Conservation (phyloP, 2,329 filamentous ascomycete species). For the Corniculantispora saksenae region DNA sequence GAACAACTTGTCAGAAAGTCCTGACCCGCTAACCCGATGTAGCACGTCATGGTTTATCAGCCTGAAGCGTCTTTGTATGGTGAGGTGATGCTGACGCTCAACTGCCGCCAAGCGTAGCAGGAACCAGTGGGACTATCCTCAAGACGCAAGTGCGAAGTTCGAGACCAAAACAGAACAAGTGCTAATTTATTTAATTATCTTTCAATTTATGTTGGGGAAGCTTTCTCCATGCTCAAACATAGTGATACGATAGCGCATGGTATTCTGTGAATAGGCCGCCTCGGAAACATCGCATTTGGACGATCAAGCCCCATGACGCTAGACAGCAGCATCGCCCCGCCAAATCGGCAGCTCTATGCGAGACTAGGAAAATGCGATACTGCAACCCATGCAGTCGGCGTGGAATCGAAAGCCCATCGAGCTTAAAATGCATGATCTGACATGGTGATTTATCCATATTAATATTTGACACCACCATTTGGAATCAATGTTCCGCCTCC, state of each 20-base stretch:
- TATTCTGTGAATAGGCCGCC: not conserved
- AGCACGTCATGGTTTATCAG: conserved; percentile 9
- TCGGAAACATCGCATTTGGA: not conserved
- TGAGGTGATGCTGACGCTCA: conserved; percentile 3
- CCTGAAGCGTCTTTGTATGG: not conserved
- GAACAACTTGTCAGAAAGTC: not conserved
- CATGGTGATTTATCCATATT: not conserved
- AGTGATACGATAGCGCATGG: not conserved
- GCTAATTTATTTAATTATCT: not conserved
- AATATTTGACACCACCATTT: not conserved
- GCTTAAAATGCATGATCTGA: not conserved
- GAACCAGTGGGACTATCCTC: not conserved
- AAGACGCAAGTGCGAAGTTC: not conserved
- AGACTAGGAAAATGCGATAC: not conserved
- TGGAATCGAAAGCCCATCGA: not conserved
- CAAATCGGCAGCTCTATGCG: not conserved
- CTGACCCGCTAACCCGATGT: not conserved
- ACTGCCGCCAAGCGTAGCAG: not conserved
- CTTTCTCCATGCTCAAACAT: not conserved
- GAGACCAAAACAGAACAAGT: not conserved
- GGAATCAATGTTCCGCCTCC: not conserved
- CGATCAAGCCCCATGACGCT: conserved; percentile 1
- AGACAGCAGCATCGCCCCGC: conserved; percentile 13
- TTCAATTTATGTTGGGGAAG: not conserved
- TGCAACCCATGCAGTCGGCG: not conserved